A percentile compares a stretch with the other conserved stretches of the same genome.
Evolutionary conservation across 352 stramenopile species (phyloP).

Genomic region (Phytopythium ostracodes): DNA sequence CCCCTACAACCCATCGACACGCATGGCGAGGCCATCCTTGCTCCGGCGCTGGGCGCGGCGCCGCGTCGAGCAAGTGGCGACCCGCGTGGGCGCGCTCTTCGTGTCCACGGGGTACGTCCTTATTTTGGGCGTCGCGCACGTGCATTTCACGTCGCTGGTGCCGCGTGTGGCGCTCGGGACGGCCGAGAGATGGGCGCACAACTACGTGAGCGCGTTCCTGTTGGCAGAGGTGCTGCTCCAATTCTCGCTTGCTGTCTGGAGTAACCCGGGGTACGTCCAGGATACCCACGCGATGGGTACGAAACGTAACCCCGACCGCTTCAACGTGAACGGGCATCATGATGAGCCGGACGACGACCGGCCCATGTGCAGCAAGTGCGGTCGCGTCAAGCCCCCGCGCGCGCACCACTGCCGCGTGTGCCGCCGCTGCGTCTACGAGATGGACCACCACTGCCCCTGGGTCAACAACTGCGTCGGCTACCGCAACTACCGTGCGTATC

Average conservation of each 20-base stretch:
- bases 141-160: constrained; percentile 32
- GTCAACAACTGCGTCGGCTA: constrained; percentile 98
- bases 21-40: not conserved
- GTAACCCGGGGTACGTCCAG: constrained; percentile 31
- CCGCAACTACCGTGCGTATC: constrained; percentile 81
- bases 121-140: constrained; percentile 19
- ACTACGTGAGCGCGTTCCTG: constrained; percentile 24
- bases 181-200: constrained; percentile 5
- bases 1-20: not conserved
- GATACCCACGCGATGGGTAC: constrained; percentile 7
- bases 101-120: constrained; percentile 27
- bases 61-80: not conserved
- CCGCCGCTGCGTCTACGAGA: constrained; percentile 90
- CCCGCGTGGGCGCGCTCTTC: constrained; percentile 15
- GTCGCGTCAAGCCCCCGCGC: constrained; percentile 20
- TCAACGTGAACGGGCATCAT: not conserved
- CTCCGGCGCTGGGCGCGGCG: not conserved
- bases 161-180: constrained; percentile 3
- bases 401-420: constrained; percentile 80
- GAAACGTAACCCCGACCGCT: not conserved
- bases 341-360: constrained; percentile 1
- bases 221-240: constrained; percentile 30
- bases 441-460: constrained; percentile 98
- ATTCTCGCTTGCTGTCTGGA: constrained; percentile 38
- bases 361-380: constrained; percentile 18